phyloP scores from a whole-genome alignment of 1,284 basidiomycete genomes.

The Wolfiporia cocos region DNA sequence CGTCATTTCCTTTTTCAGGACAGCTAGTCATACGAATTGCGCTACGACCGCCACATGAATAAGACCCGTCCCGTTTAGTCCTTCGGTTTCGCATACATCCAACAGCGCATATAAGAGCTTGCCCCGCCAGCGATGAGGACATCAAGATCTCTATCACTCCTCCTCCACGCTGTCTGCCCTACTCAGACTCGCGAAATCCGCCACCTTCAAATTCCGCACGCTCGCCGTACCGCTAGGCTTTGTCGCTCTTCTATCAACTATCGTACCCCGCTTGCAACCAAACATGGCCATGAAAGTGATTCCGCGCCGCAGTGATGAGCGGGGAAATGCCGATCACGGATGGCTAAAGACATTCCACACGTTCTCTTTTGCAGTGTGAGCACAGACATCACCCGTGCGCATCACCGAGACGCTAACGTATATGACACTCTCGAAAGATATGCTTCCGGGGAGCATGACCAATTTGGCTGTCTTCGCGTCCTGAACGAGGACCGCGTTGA shows the following conservation, averaged over 20 bases:
- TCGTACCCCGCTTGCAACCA: neutral
- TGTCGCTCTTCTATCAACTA: constrained; percentile 2
- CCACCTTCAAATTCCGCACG: constrained; percentile 8
- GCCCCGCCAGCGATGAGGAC: neutral
- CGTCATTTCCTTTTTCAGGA: constrained; percentile 15
- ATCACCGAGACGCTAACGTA: neutral
- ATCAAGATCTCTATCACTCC: neutral
- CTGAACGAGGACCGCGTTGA: constrained; percentile 91
- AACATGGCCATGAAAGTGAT: constrained; percentile 35
- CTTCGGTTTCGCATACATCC: constrained; percentile 3
- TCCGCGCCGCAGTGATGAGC: constrained; percentile 55
- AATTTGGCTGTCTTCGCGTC: constrained; percentile 62
- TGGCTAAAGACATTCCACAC: constrained; percentile 93
- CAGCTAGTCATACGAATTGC: neutral
- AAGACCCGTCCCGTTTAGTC: neutral
- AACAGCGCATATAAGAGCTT: constrained; percentile 8
- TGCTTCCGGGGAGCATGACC: constrained; percentile 48
- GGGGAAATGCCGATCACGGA: constrained; percentile 79
- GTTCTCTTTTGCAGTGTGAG: constrained; percentile 75
- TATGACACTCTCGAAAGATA: constrained; percentile 40
- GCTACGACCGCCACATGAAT: neutral
- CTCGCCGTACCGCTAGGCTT: neutral
- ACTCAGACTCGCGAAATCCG: constrained; percentile 7
- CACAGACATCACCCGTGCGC: constrained; percentile 8
- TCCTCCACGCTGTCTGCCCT: constrained; percentile 10